These are phyloP conservation scores for Emericellopsis atlantica DNA, from an alignment of 2,329 filamentous ascomycete species.

Conservation along the genomic window DNA sequence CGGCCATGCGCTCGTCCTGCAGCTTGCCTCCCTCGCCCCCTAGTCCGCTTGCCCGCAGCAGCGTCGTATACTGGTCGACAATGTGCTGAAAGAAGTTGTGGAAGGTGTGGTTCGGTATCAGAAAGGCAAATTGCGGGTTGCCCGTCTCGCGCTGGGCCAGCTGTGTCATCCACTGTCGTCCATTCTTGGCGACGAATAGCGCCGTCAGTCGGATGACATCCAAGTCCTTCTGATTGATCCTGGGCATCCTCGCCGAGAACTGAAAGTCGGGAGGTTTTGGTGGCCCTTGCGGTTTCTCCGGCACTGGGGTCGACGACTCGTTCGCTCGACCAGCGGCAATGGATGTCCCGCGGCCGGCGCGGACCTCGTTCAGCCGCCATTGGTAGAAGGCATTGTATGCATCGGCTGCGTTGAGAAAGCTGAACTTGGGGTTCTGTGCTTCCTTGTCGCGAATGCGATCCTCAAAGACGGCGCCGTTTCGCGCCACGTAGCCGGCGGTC, in stretches of 20 bases:
- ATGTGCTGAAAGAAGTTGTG: constrained; percentile 91
- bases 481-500: constrained; percentile 80
- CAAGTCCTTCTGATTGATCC: constrained; percentile 89
- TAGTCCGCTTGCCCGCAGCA: constrained; percentile 56
- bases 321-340: constrained; percentile 63
- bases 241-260: constrained; percentile 94
- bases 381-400: constrained; percentile 79
- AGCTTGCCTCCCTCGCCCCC: constrained; percentile 55
- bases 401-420: constrained; percentile 69
- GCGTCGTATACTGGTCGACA: constrained; percentile 82
- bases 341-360: constrained; percentile 67
- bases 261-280: constrained; percentile 76
- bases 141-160: constrained; percentile 78
- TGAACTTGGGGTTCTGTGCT: constrained; percentile 76
- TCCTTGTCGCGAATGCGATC: constrained; percentile 80
- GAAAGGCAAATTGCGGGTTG: constrained; percentile 93
- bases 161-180: constrained; percentile 80
- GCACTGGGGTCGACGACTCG: constrained; percentile 35
- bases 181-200: constrained; percentile 85
- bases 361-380: constrained; percentile 83
- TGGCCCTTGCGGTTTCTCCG: constrained; percentile 64
- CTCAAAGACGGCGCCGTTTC: constrained; percentile 59
- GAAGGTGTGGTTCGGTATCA: constrained; percentile 88
- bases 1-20: constrained; percentile 58
- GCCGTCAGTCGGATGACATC: constrained; percentile 66